Evolutionary conservation across 1,284 basidiomycete genomes (phyloP).

Genomic region (Coriolopsis trogii): DNA sequence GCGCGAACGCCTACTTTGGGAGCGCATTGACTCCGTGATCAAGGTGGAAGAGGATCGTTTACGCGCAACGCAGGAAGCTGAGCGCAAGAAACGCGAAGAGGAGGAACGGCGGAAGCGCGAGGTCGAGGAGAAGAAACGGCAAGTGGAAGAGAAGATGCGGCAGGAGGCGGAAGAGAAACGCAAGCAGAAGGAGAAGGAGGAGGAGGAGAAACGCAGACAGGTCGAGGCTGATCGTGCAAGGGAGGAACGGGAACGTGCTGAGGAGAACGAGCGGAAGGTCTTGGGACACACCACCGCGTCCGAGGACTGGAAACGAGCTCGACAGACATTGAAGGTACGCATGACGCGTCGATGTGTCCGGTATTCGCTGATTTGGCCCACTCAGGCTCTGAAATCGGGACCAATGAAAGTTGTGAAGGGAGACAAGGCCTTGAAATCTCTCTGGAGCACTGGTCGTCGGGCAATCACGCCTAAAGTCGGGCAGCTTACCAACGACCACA

Average conservation of each 20-base stretch:
- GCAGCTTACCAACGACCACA: conserved; percentile 83
- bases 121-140: conserved; percentile 34
- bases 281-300: conserved; percentile 55
- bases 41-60: conserved; percentile 66
- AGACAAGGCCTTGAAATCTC: conserved; percentile 55
- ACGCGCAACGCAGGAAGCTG: conserved; percentile 46
- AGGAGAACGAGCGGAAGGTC: conserved; percentile 33
- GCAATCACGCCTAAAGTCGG: conserved; percentile 91
- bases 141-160: conserved; percentile 37
- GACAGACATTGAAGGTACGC: conserved; percentile 61
- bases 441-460: conserved; percentile 72
- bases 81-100: conserved; percentile 32
- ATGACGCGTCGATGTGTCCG: neutral
- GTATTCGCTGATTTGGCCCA: neutral
- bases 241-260: conserved; percentile 32
- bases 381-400: conserved; percentile 70
- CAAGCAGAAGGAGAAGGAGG: conserved; percentile 38
- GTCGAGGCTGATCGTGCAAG: conserved; percentile 37
- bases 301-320: conserved; percentile 72
- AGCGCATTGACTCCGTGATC: conserved; percentile 66
- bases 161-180: conserved; percentile 42
- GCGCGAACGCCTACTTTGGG: conserved; percentile 56
- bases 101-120: conserved; percentile 34
- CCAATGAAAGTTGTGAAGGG: conserved; percentile 78
- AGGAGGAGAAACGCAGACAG: conserved; percentile 41